Base-by-base conservation (phyloP, 2,329 filamentous ascomycete genomes). In the Graphium sp. region DNA sequence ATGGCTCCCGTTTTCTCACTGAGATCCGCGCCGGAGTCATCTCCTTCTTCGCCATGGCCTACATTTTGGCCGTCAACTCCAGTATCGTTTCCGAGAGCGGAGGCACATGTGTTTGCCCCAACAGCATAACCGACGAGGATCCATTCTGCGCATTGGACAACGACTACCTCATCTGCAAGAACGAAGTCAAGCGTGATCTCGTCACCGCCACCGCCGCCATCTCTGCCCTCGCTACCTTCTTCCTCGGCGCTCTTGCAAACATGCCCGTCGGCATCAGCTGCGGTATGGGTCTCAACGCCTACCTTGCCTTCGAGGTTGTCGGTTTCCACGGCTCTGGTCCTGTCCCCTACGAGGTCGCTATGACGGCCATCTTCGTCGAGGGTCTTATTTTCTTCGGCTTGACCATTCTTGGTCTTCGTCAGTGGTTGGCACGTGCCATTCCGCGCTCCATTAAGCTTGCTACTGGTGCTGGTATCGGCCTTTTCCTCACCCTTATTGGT, bases 321-420 rank as follows among this genome's bases (percentile, higher is more conserved):
- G 83, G 83, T 4, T 70, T 60, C 42, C 74, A 85, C 46, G 83
- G 82, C 24, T 65, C 60, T 14, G 81, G 81, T 3, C 59, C 64
- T 20, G 73, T 91, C 7, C 71, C 80, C 2, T 92, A 81, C 45
- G 50, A 66, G 30, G 63, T 85, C 23, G 83, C 83, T 19, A 55
- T 91, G 21, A 89, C 82, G 4, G 82, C 83, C 30, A 83, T 89
- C 38, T 91, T 92, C 46, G 75, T 89, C 10, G 83, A 92, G 50
- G 83, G 83, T 21, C 80, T 79, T 48, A 74, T 91, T 35, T 92
- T 92, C 52, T 69, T 91, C 28, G 78, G 58, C 2, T 63, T 92
- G 22, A 83, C 83, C 2, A 47, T 91, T 20, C 60, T 85, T 29
- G 83, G 83, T 21, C 65, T 92, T 55, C 75, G 83, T 10, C 83